phyloP scores from a whole-genome alignment of 306 rosid species.

The Prunus armeniaca region DNA sequence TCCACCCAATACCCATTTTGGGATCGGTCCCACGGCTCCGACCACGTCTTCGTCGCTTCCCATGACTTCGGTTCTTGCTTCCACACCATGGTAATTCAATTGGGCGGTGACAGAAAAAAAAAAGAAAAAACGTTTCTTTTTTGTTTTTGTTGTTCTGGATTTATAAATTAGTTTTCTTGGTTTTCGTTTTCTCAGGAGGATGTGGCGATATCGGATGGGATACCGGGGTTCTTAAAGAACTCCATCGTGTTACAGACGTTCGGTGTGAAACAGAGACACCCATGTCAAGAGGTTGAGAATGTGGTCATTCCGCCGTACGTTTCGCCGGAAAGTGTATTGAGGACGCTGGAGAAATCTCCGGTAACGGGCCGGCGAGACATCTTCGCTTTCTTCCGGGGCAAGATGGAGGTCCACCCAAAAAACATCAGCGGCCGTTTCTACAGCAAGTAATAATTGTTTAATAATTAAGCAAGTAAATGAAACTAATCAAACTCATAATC shows the following conservation, averaged over 20 bases:
- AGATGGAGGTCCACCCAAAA: conserved; percentile 94
- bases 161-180: not conserved
- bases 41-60: conserved; percentile 90
- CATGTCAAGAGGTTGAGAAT: conserved; percentile 85
- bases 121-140: not conserved
- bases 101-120: not conserved
- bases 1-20: conserved; percentile 55
- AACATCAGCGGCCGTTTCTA: conserved; percentile 88
- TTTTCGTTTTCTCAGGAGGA: conserved; percentile 50
- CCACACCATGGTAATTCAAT: conserved; percentile 63
- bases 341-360: conserved; percentile 44
- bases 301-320: conserved; percentile 86
- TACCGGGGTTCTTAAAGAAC: conserved; percentile 63
- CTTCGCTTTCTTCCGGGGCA: conserved; percentile 87
- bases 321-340: conserved; percentile 49
- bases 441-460: conserved; percentile 67
- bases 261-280: conserved; percentile 65
- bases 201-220: conserved; percentile 74
- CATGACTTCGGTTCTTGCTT: conserved; percentile 93
- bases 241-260: conserved; percentile 87
- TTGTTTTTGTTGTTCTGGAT: not conserved
- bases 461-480: not conserved
- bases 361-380: conserved; percentile 58
- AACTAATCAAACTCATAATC: conserved; percentile 17
- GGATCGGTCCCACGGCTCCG: conserved; percentile 73